phyloP scores from a whole-genome alignment of 805 yeast species.

The Teunomyces panamensis region DNA sequence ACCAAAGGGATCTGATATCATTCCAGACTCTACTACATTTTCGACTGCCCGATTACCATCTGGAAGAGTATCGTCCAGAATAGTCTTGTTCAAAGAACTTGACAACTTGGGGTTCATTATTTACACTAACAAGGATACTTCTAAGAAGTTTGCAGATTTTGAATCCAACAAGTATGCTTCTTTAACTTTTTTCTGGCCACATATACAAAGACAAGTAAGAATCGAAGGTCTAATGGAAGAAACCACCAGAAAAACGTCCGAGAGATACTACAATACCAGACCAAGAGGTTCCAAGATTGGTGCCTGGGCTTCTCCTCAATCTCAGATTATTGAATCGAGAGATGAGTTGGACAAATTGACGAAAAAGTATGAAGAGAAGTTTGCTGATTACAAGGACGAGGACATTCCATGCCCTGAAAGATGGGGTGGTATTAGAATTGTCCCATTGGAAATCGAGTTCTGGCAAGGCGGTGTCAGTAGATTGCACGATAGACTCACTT shows the following conservation, averaged over 20 bases:
- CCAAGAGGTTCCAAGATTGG: conserved; percentile 94
- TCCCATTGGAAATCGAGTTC: conserved; percentile 89
- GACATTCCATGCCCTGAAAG: conserved; percentile 86
- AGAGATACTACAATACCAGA: conserved; percentile 77
- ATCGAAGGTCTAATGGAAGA: conserved; percentile 83
- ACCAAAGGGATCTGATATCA: conserved; percentile 42
- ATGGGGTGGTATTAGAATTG: conserved; percentile 93
- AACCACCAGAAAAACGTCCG: conserved; percentile 69
- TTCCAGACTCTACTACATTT: conserved; percentile 85
- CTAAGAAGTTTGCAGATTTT: conserved; percentile 76
- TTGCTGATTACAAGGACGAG: conserved; percentile 52
- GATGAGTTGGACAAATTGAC: conserved; percentile 60
- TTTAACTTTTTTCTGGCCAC: conserved; percentile 88
- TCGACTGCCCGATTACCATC: conserved; percentile 85
- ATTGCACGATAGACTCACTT: conserved; percentile 84
- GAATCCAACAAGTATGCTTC: conserved; percentile 75
- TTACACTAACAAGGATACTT: conserved; percentile 88
- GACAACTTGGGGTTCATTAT: conserved; percentile 81
- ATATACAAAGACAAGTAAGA: conserved; percentile 86
- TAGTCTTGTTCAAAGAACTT: conserved; percentile 84
- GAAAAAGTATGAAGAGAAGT: conserved; percentile 48
- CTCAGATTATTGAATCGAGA: conserved; percentile 55
- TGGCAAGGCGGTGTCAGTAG: conserved; percentile 96
- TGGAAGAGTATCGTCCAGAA: conserved; percentile 85
- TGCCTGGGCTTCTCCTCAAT: conserved; percentile 96